Evolutionary conservation across 257 asterid species (phyloP).

Genomic region (Thymus quinquecostatus): DNA sequence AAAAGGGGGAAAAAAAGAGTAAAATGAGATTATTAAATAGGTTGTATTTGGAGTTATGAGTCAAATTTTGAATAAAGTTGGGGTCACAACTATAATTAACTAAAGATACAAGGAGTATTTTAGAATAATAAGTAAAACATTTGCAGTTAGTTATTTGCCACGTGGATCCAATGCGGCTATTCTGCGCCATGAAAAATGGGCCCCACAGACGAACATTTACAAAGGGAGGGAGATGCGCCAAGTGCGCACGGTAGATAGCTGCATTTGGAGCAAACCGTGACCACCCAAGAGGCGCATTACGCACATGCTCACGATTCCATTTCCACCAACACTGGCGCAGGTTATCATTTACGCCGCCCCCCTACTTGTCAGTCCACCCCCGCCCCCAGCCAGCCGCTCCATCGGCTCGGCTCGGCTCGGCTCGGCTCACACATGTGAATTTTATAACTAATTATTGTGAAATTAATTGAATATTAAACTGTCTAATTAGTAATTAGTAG

Average conservation of each 20-base stretch:
- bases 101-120: too few relatives aligned
- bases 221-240: slow-evolving; percentile 22
- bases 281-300: slow-evolving; percentile 50
- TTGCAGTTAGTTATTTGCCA: background rate
- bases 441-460: too few relatives aligned
- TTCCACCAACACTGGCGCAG: slow-evolving; percentile 38
- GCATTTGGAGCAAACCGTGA: slow-evolving; percentile 28
- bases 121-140: too few relatives aligned
- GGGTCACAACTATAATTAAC: too few relatives aligned
- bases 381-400: slow-evolving; percentile 17
- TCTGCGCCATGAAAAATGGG: background rate
- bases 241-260: slow-evolving; percentile 33
- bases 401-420: background rate
- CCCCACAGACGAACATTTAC: background rate
- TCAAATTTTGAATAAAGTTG: too few relatives aligned
- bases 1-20: too few relatives aligned
- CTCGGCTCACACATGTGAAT: too few relatives aligned
- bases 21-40: too few relatives aligned
- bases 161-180: background rate
- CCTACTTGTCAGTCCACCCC: slow-evolving; percentile 1
- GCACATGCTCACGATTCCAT: slow-evolving; percentile 45
- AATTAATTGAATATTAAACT: too few relatives aligned
- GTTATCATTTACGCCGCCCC: slow-evolving; percentile 23
- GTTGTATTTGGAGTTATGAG: too few relatives aligned
- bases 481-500: too few relatives aligned